Evolutionary conservation across 805 yeast genomes (phyloP).

Genomic region (Kockiozyma suomiensis): DNA sequence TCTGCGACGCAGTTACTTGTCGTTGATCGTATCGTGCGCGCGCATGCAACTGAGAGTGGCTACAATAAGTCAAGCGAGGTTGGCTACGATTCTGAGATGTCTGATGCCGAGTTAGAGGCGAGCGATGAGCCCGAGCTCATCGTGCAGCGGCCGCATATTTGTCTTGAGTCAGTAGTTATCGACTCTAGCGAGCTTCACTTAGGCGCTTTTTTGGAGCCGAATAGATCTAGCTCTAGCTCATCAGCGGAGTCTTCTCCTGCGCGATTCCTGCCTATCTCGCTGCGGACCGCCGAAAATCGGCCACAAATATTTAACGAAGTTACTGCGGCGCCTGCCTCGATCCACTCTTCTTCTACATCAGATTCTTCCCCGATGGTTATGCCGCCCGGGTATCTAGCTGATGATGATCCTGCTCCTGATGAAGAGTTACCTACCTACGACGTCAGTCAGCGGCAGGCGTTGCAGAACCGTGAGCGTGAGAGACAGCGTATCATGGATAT

Average conservation of each 20-base stretch:
- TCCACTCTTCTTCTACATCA: background rate
- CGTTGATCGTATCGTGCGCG: constrained; percentile 20
- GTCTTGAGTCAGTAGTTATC: background rate
- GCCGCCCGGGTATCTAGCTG: background rate
- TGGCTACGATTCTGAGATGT: background rate
- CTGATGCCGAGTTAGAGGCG: background rate
- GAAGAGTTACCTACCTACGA: constrained; percentile 29
- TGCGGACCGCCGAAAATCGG: background rate
- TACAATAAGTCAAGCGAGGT: background rate
- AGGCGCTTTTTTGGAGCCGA: background rate
- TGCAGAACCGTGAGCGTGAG: constrained; percentile 13
- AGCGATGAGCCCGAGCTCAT: background rate
- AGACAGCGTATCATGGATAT: constrained; percentile 19
- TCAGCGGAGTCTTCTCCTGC: background rate
- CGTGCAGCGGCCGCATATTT: background rate
- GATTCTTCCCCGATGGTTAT: background rate
- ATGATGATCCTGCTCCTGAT: constrained; percentile 1
- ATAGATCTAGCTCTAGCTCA: background rate
- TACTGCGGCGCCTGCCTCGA: constrained; percentile 8
- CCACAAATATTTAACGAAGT: constrained; percentile 2
- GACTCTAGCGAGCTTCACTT: background rate
- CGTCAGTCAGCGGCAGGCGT: constrained; percentile 26
- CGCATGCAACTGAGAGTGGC: background rate
- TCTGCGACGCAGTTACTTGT: constrained; percentile 14
- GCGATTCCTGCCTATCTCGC: background rate